Evolutionary conservation across 106 monocot genomes (phyloP).

Genomic region (Apostasia ramifera): DNA sequence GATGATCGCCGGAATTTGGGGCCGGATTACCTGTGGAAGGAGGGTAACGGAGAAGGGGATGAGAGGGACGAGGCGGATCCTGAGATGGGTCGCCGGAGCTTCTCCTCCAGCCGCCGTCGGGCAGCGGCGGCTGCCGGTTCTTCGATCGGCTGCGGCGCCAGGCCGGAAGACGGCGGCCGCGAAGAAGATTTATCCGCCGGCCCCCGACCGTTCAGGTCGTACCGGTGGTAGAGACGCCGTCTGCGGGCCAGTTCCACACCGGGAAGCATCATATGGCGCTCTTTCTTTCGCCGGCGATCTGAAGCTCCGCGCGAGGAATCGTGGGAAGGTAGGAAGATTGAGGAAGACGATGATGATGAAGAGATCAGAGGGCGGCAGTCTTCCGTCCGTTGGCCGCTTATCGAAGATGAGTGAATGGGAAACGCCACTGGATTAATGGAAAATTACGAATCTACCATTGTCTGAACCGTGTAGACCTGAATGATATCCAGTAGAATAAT

Average conservation of each 20-base stretch:
- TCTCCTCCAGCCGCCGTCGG: constrained; percentile 42
- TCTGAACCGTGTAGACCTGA: too few species aligned
- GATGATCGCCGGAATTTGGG: neutral
- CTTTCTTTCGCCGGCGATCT: neutral
- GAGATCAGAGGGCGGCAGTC: too few species aligned
- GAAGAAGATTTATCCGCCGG: neutral
- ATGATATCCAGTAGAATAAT: too few species aligned
- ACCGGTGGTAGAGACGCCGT: constrained; percentile 41
- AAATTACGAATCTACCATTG: too few species aligned
- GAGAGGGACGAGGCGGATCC: constrained; percentile 1
- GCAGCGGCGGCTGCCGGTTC: constrained; percentile 38
- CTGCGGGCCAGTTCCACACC: constrained; percentile 61
- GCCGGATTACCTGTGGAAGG: neutral
- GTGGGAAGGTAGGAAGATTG: too few species aligned
- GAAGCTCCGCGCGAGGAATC: too few species aligned
- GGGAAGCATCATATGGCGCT: constrained; percentile 31
- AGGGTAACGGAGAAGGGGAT: neutral
- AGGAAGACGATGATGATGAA: too few species aligned
- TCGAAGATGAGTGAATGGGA: too few species aligned
- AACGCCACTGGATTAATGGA: too few species aligned
- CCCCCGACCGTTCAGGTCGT: neutral
- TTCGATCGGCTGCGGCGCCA: constrained; percentile 9
- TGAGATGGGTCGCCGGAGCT: constrained; percentile 21
- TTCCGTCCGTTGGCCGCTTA: too few species aligned
- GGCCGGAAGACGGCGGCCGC: neutral